phyloP scores from a whole-genome alignment of 441 rosid species.

The Croton laevigatus region DNA sequence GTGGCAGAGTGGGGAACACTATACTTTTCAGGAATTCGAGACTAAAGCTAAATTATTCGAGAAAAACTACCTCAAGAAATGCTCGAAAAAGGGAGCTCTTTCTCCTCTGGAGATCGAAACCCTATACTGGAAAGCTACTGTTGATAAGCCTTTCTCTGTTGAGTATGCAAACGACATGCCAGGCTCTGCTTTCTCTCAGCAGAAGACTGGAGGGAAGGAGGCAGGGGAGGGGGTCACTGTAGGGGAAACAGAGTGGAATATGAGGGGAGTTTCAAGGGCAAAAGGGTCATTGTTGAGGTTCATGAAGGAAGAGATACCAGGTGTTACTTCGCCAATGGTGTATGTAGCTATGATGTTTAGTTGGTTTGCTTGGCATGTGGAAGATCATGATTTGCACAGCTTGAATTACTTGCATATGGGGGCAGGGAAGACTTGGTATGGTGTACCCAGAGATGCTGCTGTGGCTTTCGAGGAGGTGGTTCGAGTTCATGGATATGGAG shows the following conservation, averaged over 20 bases:
- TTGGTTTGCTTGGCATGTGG: conserved; percentile 99
- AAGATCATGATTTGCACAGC: conserved; percentile 97
- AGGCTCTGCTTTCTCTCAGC: conserved; percentile 79
- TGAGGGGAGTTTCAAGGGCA: conserved; percentile 93
- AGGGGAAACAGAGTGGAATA: conserved; percentile 95
- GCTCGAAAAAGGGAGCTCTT: conserved; percentile 46
- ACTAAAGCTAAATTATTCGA: conserved; percentile 83
- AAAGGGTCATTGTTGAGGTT: conserved; percentile 89
- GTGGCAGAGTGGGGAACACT: conserved; percentile 95
- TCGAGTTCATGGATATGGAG: conserved; percentile 92
- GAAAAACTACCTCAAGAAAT: conserved; percentile 62
- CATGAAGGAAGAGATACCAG: conserved; percentile 98
- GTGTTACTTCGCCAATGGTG: conserved; percentile 98
- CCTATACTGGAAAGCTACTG: conserved; percentile 91
- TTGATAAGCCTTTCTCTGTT: conserved; percentile 88
- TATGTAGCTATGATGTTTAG: conserved; percentile 97
- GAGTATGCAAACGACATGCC: conserved; percentile 99
- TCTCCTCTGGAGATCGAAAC: conserved; percentile 88
- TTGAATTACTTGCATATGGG: conserved; percentile 98
- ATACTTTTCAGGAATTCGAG: conserved; percentile 84
- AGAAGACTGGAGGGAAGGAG: conserved; percentile 32
- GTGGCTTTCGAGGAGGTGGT: conserved; percentile 96
- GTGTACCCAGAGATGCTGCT: conserved; percentile 89
- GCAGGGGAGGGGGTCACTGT: conserved; percentile 60
- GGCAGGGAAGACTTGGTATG: conserved; percentile 96